Base-by-base conservation (phyloP, 495 filamentous ascomycete species). In the Acidiella bohemica region DNA sequence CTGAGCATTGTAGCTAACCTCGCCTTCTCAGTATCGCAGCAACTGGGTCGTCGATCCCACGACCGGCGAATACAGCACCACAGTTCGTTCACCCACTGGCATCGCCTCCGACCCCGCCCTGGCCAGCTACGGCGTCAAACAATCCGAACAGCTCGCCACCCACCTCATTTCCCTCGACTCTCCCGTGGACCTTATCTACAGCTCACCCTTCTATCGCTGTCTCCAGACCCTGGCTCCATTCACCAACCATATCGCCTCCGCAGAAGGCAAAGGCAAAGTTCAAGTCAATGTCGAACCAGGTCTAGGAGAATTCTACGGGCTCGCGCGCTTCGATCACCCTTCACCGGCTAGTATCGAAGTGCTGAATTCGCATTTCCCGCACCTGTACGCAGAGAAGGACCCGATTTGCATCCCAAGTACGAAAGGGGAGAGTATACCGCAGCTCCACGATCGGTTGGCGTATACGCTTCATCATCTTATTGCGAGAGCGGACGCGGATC, bases 241-340 rank as follows among this genome's bases (percentile, higher is more conserved):
- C 17, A 69, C 82, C 9, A 68, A 76, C 45, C 14, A 16, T 18
- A 57, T 57, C 20, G 59, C 60, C 34, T 50, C 58, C 40, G 36
- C 38, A 34, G 51, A 57, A 9, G 37, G 33, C n/a, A 53, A 56
- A 30, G 38, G 38, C 16, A 52, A 64, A 14, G 57, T 67, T 4
- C 59, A 65, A 33, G 73, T 88, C 22, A 68, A 74, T 22, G 68
- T 76, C 32, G 84, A 93, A 54, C 77, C 73, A 48, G 84, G 84
- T 7, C 39, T 93, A 32, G 82, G 81, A 33, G 90, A 97, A 71
- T 97, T 86, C 82, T 96, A 82, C 59, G 90, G 90, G 22, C 51
- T 60, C 3, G 80, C 81, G 7, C 61, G 65, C 49, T 96, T 94
- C 62, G 63, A 81, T 36, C 90, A 97, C 54, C 90, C 90, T 0